Evolutionary conservation across 331 rosid species (phyloP), one percentile per base, ranked within the genome.

Genomic region (Acacia pycnantha): DNA sequence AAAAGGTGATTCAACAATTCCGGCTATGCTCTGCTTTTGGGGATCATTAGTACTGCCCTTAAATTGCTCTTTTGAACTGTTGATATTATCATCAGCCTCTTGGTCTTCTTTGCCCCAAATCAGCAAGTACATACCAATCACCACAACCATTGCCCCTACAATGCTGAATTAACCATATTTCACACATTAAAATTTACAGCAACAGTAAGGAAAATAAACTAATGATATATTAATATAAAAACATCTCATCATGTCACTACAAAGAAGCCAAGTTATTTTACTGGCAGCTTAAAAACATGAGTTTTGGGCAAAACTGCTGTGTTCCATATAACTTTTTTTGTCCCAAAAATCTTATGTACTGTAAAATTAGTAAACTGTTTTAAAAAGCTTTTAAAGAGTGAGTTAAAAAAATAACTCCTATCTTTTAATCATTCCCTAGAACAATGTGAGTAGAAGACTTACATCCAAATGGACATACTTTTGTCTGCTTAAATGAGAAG

Each of bases 81-180:
- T 85, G 43, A 31, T 33, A 29, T 73, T 58, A 74, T 8, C 56
- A 37, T 37, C 53, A 37, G 5, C 18, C 16, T 47, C 53, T 47
- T 37, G 40, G 7, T 81, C 81, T 84, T 87, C 92, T 89, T 92
- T 91, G 12, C 98, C 97, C 97, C 92, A 90, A 83, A 91, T 41
- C 86, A 92, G 82, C 85, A 90, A 35, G 81, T 90, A 91, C 40
- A 93, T 68, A 56, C 98, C 95, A 70, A 82, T 9, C 9, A 87
- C 85, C 59, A 95, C 97, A 22, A 86, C 61, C 26, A 53, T 19
- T 56, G 91, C 86, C 48, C 58, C 58, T 4, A 18, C 22, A 3
- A 51, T 90, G 91, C 98, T 91, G 92, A 61, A 79, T 33, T 71
- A 78, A n/a, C 22, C 58, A 51, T 51, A 51, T 18, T 5, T 6